Base-by-base conservation (phyloP, 2,329 filamentous ascomycete genomes). In the Sphaceloma murrayae region DNA sequence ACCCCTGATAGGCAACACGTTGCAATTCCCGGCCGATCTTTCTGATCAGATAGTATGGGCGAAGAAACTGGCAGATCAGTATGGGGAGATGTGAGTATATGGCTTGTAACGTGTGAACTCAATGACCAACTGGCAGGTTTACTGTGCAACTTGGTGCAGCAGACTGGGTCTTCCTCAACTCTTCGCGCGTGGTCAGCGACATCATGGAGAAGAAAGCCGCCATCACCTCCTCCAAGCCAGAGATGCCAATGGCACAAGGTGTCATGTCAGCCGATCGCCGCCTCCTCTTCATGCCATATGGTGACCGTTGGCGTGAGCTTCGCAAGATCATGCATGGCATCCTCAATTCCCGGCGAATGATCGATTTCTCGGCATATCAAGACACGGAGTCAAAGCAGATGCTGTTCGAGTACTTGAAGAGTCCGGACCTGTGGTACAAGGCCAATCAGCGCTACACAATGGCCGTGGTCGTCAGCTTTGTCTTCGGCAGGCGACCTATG, bases 171-270 rank as follows among this genome's bases (percentile, higher is more conserved):
- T 63, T 72, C 9, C 52, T 72, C 26, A 68, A 62, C 1, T 59
- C 64, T 24, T 61, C 61, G 4, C 52, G 55, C 0, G 51, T 66
- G 2, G 55, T 68, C 24, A 66, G 67, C 47, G 58, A 67, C 38
- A 57, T 68, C 2, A 42, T 72, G 7, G 69, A 72, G 52, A 68
- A 67, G 53, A 66, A 62, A 36, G 65, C 61, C 19, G 56, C 55
- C 19, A 62, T 64, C 5, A 70, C 67, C 51, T 68, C 62, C 43
- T 56, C 64, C 21, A 55, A 69, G 5, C 67, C 69, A 1, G 50
- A 54, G 0, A 49, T 55, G 5, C 56, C 40, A 2, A 22, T 55
- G 51, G 53, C 57, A 2, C 49, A 48, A 9, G 46, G 34, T 14
- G 45, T 61, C 33, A 55, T 60, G 49, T 58, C 56, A 5, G 49